Percentiles rank a stretch among this genome's conserved stretches.
phyloP scores from a whole-genome alignment of 1,139 yeast genomes.

The Pichia sp. region DNA sequence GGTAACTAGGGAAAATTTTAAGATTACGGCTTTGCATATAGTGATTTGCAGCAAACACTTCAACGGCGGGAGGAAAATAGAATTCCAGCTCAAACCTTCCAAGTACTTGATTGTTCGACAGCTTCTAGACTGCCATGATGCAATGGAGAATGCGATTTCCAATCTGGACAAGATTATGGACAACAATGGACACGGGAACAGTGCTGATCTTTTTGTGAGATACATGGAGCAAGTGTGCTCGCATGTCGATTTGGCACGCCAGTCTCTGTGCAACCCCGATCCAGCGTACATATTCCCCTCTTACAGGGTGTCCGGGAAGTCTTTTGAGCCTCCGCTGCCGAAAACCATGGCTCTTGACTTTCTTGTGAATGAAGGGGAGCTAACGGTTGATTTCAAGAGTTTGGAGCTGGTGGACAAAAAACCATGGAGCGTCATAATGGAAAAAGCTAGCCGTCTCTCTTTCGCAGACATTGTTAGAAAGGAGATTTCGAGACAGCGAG shows the following conservation, averaged over 20 bases:
- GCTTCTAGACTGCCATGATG: conserved; percentile 32
- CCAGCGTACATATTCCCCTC: conserved; percentile 30
- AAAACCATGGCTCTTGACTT: conserved; percentile 28
- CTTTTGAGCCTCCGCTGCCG: conserved; percentile 29
- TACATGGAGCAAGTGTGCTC: conserved; percentile 24
- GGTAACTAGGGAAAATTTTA: conserved; percentile 27
- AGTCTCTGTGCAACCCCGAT: conserved; percentile 27
- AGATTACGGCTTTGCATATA: conserved; percentile 27
- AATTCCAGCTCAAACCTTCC: conserved; percentile 22
- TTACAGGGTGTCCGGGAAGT: conserved; percentile 20
- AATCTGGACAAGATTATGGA: conserved; percentile 26
- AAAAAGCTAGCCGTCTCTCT: conserved; percentile 22
- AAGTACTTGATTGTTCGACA: conserved; percentile 27
- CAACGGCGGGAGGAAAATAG: conserved; percentile 25
- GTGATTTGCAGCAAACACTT: conserved; percentile 24
- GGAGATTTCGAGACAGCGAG: conserved; percentile 29
- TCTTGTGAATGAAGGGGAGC: conserved; percentile 29
- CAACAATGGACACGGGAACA: conserved; percentile 9
- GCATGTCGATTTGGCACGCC: conserved; percentile 27
- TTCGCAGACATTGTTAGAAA: conserved; percentile 32
- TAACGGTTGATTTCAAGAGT: conserved; percentile 30
- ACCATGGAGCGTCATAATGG: conserved; percentile 32
- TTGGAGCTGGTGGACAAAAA: conserved; percentile 24
- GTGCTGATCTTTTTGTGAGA: conserved; percentile 20
- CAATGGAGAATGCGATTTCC: conserved; percentile 28